Conservation (phyloP, 176 grass and related monocot species). For the Oryza meridionalis region DNA sequence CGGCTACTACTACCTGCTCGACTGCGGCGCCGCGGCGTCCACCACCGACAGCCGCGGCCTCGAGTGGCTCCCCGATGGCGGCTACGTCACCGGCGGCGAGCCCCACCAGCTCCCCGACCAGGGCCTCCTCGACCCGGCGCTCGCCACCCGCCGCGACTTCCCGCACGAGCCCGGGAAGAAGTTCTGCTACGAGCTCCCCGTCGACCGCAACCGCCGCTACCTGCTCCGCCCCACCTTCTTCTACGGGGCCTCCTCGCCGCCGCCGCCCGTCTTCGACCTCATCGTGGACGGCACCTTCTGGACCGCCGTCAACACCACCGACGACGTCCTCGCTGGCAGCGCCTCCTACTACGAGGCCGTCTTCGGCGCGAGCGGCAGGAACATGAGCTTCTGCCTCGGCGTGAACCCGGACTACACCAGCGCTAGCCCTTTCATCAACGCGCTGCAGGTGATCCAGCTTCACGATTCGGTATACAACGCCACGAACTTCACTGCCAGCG, state of each 20-base stretch:
- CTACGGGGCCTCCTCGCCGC: constrained; percentile 38
- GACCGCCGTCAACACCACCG: constrained; percentile 79
- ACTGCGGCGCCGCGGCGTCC: constrained; percentile 54
- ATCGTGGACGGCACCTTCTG: constrained; percentile 88
- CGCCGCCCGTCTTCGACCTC: constrained; percentile 72
- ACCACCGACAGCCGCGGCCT: constrained; percentile 49
- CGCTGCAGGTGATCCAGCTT: constrained; percentile 81
- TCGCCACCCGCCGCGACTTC: constrained; percentile 78
- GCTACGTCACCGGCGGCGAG: constrained; percentile 52
- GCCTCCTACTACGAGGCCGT: constrained; percentile 90
- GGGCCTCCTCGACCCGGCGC: constrained; percentile 58
- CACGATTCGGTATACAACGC: constrained; percentile 84
- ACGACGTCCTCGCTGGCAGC: constrained; percentile 56
- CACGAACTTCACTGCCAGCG: constrained; percentile 60
- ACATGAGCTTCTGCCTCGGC: constrained; percentile 69
- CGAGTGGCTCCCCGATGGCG: constrained; percentile 53
- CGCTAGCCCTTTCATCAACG: constrained; percentile 73
- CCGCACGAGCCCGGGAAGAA: constrained; percentile 47
- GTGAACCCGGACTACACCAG: constrained; percentile 68
- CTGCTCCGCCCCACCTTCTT: constrained; percentile 89
- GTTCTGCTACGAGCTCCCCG: constrained; percentile 75
- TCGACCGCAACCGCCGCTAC: constrained; percentile 63
- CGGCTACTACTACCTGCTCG: constrained; percentile 62
- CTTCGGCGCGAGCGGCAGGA: constrained; percentile 63
- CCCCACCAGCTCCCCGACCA: constrained; percentile 36